Evolutionary conservation across 2,329 filamentous ascomycete species (phyloP).

Genomic region (Colletotrichum lini): DNA sequence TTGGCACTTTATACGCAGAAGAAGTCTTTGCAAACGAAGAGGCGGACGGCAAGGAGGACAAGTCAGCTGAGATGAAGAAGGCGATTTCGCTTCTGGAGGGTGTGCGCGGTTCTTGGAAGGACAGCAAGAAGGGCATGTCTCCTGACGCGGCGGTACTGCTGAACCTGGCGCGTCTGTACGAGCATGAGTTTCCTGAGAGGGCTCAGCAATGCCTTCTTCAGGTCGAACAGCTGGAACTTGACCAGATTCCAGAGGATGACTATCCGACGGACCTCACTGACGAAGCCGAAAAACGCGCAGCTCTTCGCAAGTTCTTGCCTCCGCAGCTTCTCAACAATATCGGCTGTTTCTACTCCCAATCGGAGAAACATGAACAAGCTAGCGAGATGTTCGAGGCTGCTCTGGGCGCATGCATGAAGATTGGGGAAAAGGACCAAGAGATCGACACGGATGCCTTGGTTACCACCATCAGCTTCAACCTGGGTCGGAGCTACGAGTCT

Average conservation of each 20-base stretch:
- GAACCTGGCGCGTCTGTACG: slow-evolving; percentile 93
- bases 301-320: slow-evolving; percentile 83
- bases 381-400: slow-evolving; percentile 94
- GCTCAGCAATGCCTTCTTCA: slow-evolving; percentile 92
- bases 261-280: slow-evolving; percentile 70
- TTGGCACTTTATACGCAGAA: slow-evolving; percentile 93
- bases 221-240: slow-evolving; percentile 90
- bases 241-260: slow-evolving; percentile 81
- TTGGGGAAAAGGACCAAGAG: slow-evolving; percentile 80
- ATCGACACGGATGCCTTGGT: slow-evolving; percentile 92
- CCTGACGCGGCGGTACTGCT: slow-evolving; percentile 91
- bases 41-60: slow-evolving; percentile 85
- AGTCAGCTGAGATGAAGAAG: slow-evolving; percentile 86
- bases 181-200: slow-evolving; percentile 87
- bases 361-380: slow-evolving; percentile 84
- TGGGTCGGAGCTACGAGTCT: slow-evolving; percentile 93
- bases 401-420: slow-evolving; percentile 86
- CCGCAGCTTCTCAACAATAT: slow-evolving; percentile 98
- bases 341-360: slow-evolving; percentile 93
- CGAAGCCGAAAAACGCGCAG: slow-evolving; percentile 70
- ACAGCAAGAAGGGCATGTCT: slow-evolving; percentile 85
- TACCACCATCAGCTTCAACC: slow-evolving; percentile 96
- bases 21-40: slow-evolving; percentile 88
- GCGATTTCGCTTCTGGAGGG: slow-evolving; percentile 87
- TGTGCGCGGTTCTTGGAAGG: slow-evolving; percentile 91